phyloP scores from a whole-genome alignment of 352 stramenopile species.

The Aphanomyces stellatus region DNA sequence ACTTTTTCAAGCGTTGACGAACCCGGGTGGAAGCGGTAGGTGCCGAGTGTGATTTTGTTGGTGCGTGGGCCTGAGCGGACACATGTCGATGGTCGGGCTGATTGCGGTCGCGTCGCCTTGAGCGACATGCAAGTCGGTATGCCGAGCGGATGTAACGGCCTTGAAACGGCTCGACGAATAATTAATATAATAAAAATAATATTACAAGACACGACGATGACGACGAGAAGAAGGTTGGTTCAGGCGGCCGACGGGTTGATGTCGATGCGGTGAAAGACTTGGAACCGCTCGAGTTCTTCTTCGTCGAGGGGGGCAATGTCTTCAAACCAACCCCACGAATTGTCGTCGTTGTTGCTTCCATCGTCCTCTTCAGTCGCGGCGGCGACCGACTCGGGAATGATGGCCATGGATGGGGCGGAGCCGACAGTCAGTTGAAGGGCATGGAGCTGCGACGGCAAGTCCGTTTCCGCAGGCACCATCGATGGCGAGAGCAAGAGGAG shows the following conservation, averaged over 20 bases:
- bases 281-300: not conserved
- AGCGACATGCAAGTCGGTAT: not conserved
- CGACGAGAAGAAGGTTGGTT: not conserved
- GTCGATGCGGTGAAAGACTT: not conserved
- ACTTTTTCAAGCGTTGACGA: not conserved
- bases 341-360: too few species aligned
- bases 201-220: not conserved
- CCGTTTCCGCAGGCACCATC: too few species aligned
- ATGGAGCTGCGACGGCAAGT: too few species aligned
- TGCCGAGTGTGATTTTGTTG: constrained; percentile 13
- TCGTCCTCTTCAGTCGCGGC: too few species aligned
- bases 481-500: too few species aligned
- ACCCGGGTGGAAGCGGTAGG: constrained; percentile 1
- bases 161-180: not conserved
- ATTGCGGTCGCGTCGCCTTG: constrained; percentile 12
- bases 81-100: constrained; percentile 5
- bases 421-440: too few species aligned
- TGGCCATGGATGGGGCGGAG: too few species aligned
- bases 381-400: too few species aligned
- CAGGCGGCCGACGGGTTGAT: not conserved
- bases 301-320: not conserved
- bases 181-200: not conserved
- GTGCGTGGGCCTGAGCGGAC: not conserved
- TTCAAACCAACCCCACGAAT: not conserved
- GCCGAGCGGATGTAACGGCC: not conserved